Conservation (phyloP, 2,329 filamentous ascomycete genomes). For the Rutstroemia sp. region DNA sequence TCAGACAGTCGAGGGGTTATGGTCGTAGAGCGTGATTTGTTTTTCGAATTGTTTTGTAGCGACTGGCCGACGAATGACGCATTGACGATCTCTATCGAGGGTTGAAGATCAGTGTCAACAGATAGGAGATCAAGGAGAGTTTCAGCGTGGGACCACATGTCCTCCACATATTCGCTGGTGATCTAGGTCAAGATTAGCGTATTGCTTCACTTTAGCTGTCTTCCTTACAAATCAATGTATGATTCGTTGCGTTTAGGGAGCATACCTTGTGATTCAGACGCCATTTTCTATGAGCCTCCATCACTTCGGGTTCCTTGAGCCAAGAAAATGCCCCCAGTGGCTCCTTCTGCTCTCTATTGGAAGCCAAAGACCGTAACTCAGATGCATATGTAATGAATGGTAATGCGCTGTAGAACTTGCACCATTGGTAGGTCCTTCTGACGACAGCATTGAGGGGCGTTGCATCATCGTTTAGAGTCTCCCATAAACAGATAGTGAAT, state of each 20-base stretch:
- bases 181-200: not conserved
- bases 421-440: slow-evolving; percentile 20
- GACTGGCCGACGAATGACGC: not conserved
- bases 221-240: too few species aligned
- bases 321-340: slow-evolving; percentile 25
- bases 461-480: slow-evolving; percentile 27
- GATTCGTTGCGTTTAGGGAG: not conserved
- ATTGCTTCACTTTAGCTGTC: not conserved
- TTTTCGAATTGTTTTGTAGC: not conserved
- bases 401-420: slow-evolving; percentile 18
- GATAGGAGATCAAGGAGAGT: slow-evolving; percentile 3
- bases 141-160: not conserved
- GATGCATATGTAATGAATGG: slow-evolving; percentile 16
- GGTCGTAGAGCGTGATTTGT: not conserved
- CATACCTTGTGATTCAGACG: slow-evolving; percentile 17
- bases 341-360: slow-evolving; percentile 6
- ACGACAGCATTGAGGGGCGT: slow-evolving; percentile 22
- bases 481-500: slow-evolving; percentile 23
- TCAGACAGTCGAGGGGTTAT: not conserved
- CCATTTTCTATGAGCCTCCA: slow-evolving; percentile 23
- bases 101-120: slow-evolving; percentile 1
- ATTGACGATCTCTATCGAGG: not conserved
- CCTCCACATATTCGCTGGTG: slow-evolving; percentile 1
- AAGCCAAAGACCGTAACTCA: slow-evolving; percentile 1
- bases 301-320: slow-evolving; percentile 25